Conservation (phyloP, 1,284 basidiomycete species). For the Cystobasidium sp. region DNA sequence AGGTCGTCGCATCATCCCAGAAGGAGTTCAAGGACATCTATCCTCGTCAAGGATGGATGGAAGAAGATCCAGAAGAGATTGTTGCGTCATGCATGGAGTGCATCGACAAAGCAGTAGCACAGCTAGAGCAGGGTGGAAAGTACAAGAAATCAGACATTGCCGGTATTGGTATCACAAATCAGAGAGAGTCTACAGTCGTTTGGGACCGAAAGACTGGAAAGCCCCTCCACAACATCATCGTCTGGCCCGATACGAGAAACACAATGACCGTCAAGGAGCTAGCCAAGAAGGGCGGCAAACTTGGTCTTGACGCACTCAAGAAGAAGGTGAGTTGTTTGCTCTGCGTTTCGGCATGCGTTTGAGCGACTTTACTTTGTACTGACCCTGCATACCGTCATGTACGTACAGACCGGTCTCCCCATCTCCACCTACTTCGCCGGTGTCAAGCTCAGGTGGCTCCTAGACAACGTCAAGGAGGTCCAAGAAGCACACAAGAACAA, state of each 20-base stretch:
- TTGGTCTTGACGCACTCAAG: slow-evolving; percentile 71
- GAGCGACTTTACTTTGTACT: slow-evolving; percentile 5
- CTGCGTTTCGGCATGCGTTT: background rate
- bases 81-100: slow-evolving; percentile 76
- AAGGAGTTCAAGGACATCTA: slow-evolving; percentile 46
- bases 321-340: slow-evolving; percentile 42
- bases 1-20: slow-evolving; percentile 43
- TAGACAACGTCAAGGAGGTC: slow-evolving; percentile 83
- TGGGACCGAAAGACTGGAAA: slow-evolving; percentile 91
- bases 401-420: slow-evolving; percentile 73
- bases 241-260: slow-evolving; percentile 94
- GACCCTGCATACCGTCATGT: background rate
- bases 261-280: slow-evolving; percentile 77
- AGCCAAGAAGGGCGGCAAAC: slow-evolving; percentile 56
- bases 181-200: slow-evolving; percentile 87
- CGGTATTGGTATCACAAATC: slow-evolving; percentile 73
- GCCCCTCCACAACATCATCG: slow-evolving; percentile 85
- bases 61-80: slow-evolving; percentile 80
- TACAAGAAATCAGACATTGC: slow-evolving; percentile 80
- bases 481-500: slow-evolving; percentile 78
- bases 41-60: slow-evolving; percentile 43
- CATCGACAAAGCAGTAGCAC: slow-evolving; percentile 73
- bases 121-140: slow-evolving; percentile 71
- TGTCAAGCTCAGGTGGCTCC: slow-evolving; percentile 72
- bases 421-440: slow-evolving; percentile 58